Conservation (phyloP, 1,284 basidiomycete genomes). For the Ganoderma leucocontextum region DNA sequence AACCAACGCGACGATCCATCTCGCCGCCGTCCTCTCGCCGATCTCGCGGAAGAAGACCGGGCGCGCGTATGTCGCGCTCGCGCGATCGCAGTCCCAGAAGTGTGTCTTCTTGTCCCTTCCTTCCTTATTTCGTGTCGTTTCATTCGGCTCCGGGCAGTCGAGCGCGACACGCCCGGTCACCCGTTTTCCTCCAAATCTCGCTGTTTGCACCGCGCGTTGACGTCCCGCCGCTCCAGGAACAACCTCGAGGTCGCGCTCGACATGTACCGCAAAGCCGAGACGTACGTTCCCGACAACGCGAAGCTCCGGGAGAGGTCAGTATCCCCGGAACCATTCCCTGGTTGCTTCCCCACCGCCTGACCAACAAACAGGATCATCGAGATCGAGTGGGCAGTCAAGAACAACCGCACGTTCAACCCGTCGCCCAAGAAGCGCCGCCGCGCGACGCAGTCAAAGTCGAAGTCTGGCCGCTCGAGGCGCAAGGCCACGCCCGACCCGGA, state of each 20-base stretch:
- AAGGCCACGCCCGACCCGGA: constrained; percentile 14
- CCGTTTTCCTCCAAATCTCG: too few relatives aligned
- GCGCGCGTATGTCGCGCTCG: constrained; percentile 76
- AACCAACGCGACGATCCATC: constrained; percentile 62
- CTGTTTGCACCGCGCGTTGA: background rate
- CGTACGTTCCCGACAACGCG: constrained; percentile 79
- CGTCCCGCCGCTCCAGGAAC: constrained; percentile 53
- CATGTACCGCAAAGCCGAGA: constrained; percentile 77
- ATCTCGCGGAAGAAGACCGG: constrained; percentile 79
- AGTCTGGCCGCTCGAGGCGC: constrained; percentile 20
- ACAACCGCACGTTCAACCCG: constrained; percentile 64
- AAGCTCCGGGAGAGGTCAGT: constrained; percentile 86
- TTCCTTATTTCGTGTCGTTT: background rate
- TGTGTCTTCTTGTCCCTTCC: constrained; percentile 40
- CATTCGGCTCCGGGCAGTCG: background rate
- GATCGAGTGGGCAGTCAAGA: constrained; percentile 75
- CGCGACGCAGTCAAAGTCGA: constrained; percentile 39
- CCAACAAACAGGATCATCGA: constrained; percentile 67
- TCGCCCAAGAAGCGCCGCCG: constrained; percentile 63
- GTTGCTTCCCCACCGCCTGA: constrained; percentile 45
- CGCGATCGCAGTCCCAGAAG: constrained; percentile 80
- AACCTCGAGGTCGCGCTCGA: constrained; percentile 76
- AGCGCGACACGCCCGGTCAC: background rate
- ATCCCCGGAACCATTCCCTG: constrained; percentile 60
- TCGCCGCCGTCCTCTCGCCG: constrained; percentile 70